Conservation (phyloP, 1,139 yeast species). For the Debaryomycetaceae sp. region DNA sequence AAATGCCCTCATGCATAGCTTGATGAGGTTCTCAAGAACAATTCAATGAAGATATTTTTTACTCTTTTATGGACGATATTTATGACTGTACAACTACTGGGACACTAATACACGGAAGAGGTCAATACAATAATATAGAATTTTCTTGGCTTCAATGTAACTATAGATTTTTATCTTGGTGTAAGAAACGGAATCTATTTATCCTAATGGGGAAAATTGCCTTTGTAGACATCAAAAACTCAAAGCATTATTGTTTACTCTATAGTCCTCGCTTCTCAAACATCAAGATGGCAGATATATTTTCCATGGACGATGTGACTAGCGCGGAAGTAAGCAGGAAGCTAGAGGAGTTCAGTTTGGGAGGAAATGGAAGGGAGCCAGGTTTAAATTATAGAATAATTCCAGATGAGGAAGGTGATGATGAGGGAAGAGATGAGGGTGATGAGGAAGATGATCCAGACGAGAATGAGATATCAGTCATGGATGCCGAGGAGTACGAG, state of each 20-base stretch:
- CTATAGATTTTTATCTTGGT: no score
- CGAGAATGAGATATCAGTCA: neutral
- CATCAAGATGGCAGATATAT: slow-evolving; percentile 13
- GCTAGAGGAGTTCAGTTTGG: slow-evolving; percentile 9
- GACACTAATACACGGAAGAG: no score
- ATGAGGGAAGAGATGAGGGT: neutral
- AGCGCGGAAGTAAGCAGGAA: neutral
- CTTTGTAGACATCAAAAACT: neutral
- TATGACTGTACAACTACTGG: neutral
- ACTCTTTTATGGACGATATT: neutral
- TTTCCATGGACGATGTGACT: slow-evolving; percentile 18
- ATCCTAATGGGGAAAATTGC: no score
- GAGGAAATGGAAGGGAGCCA: neutral
- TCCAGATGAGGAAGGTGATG: slow-evolving; percentile 7
- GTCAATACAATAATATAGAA: no score
- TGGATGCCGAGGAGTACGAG: slow-evolving; percentile 3
- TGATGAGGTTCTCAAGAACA: neutral
- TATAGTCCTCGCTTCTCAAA: neutral
- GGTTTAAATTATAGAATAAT: slow-evolving; percentile 15
- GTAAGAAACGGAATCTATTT: no score
- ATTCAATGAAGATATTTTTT: no score
- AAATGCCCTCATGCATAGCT: neutral
- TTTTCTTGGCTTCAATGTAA: no score
- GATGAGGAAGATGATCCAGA: neutral
- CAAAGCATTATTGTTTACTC: neutral